Conservation (phyloP, 2,329 filamentous ascomycete species). For the Fusarium sp. region DNA sequence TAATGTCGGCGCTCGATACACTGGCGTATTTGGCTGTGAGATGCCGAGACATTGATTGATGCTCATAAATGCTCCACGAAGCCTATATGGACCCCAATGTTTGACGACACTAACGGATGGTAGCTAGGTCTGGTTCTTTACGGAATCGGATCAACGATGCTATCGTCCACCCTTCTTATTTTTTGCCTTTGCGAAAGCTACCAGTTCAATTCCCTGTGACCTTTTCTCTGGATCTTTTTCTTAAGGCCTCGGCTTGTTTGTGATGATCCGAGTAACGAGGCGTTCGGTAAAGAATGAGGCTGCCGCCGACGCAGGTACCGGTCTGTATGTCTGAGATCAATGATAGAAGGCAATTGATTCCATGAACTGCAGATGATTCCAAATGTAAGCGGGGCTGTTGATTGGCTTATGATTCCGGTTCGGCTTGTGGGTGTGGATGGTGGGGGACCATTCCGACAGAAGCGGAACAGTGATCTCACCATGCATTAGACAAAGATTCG, state of each 20-base stretch:
- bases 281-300: background rate
- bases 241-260: background rate
- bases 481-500: background rate
- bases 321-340: background rate
- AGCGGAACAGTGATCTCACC: background rate
- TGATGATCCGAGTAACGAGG: background rate
- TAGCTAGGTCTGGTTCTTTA: conserved; percentile 20
- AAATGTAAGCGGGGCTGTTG: conserved; percentile 24
- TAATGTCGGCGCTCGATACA: background rate
- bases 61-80: background rate
- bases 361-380: conserved; percentile 26
- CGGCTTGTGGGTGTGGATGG: conserved; percentile 5
- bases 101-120: background rate
- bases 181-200: background rate
- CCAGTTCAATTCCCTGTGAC: background rate
- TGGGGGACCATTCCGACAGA: background rate
- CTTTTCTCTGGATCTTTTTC: background rate
- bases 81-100: background rate
- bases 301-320: conserved; percentile 18
- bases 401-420: conserved; percentile 2
- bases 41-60: background rate
- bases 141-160: conserved; percentile 24
- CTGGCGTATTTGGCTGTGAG: too few species aligned
- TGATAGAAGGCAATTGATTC: conserved; percentile 11
- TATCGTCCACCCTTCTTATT: conserved; percentile 11